These are phyloP conservation scores for Pythium apleroticum DNA, from an alignment of 352 stramenopile species.

Conservation along the genomic window DNA sequence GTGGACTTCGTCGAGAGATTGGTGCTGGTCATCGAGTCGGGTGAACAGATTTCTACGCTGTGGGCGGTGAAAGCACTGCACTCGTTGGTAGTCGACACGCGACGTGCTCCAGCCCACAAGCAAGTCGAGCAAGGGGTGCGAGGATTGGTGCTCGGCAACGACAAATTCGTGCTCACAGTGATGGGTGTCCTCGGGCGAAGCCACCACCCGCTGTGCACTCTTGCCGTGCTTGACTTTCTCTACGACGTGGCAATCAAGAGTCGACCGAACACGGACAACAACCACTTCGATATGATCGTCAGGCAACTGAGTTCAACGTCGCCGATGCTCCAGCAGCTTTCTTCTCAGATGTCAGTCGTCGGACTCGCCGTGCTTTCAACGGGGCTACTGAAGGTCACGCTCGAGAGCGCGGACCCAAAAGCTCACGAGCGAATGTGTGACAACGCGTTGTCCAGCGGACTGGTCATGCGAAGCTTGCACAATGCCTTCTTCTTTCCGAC, in stretches of 20 bases:
- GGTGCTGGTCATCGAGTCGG: slow-evolving; percentile 38
- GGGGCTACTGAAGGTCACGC: slow-evolving; percentile 64
- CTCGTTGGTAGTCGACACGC: slow-evolving; percentile 55
- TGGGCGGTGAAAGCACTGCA: slow-evolving; percentile 67
- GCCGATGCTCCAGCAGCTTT: slow-evolving; percentile 47
- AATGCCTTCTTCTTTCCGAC: slow-evolving; percentile 71
- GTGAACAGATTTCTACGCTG: slow-evolving; percentile 48
- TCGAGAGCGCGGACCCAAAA: slow-evolving; percentile 68
- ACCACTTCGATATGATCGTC: slow-evolving; percentile 70
- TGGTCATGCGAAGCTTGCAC: slow-evolving; percentile 58
- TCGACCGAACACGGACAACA: slow-evolving; percentile 68
- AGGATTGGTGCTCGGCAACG: slow-evolving; percentile 58
- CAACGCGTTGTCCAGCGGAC: slow-evolving; percentile 54
- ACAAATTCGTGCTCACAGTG: slow-evolving; percentile 59
- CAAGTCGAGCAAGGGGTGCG: slow-evolving; percentile 57
- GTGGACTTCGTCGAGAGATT: slow-evolving; percentile 14
- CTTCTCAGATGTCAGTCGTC: slow-evolving; percentile 44
- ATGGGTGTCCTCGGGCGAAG: slow-evolving; percentile 45
- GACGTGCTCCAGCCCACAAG: slow-evolving; percentile 35
- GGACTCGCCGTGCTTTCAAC: slow-evolving; percentile 59
- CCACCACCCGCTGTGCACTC: slow-evolving; percentile 45
- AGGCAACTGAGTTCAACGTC: slow-evolving; percentile 61
- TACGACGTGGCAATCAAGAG: slow-evolving; percentile 62
- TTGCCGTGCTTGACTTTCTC: slow-evolving; percentile 64
- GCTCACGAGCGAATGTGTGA: slow-evolving; percentile 69